phyloP scores from a whole-genome alignment of 257 asterid species.

The Plectranthus barbatus region DNA sequence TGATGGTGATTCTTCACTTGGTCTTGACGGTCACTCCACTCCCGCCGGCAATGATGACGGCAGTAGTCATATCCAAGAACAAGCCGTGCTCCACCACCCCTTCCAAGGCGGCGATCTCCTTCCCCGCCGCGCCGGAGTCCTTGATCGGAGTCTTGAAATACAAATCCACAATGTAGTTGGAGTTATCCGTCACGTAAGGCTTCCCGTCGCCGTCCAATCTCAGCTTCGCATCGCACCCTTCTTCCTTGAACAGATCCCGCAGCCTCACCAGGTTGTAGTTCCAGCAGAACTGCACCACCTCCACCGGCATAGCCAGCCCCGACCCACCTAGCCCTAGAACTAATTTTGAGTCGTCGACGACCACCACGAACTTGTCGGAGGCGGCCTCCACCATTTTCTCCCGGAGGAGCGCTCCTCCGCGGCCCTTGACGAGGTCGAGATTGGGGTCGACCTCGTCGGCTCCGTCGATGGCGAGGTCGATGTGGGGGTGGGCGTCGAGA shows the following conservation, averaged over 20 bases:
- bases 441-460: constrained; percentile 92
- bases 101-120: no score
- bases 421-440: constrained; percentile 88
- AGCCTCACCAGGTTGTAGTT: constrained; percentile 33
- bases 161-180: constrained; percentile 83
- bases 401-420: constrained; percentile 84
- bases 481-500: constrained; percentile 55
- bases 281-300: constrained; percentile 87
- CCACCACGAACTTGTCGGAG: constrained; percentile 71
- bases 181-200: constrained; percentile 82
- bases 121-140: no score
- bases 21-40: constrained; percentile 51
- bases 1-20: neutral
- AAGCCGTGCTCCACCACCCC: constrained; percentile 52
- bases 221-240: constrained; percentile 68
- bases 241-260: constrained; percentile 57
- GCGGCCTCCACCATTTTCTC: constrained; percentile 99
- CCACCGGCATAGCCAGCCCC: constrained; percentile 93
- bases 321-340: constrained; percentile 82
- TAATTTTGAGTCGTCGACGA: constrained; percentile 76
- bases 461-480: constrained; percentile 82
- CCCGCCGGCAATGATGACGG: constrained; percentile 61
- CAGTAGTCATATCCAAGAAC: constrained; percentile 21
- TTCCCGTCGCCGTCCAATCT: constrained; percentile 44
- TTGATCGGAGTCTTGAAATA: constrained; percentile 78